Evolutionary conservation across 2,329 filamentous ascomycete genomes (phyloP).

Genomic region (Pyrenochaeta sp.): DNA sequence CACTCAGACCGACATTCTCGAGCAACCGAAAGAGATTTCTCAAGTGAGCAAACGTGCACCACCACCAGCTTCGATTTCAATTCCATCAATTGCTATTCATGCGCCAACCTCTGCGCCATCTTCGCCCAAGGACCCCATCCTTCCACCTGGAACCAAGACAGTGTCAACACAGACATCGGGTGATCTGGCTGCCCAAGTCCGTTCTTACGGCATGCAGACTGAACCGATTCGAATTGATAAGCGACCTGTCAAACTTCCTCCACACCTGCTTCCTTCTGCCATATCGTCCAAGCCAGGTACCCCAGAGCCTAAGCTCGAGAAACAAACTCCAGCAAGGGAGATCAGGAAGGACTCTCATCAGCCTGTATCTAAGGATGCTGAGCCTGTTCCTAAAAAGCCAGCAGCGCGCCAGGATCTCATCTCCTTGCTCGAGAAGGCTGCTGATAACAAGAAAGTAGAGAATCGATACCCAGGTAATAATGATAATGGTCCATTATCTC

Average conservation of each 20-base stretch:
- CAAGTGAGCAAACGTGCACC: slow-evolving; percentile 31
- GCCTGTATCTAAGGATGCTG: slow-evolving; percentile 12
- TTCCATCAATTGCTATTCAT: slow-evolving; percentile 90
- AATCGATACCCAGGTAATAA: slow-evolving; percentile 81
- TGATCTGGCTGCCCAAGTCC: slow-evolving; percentile 54
- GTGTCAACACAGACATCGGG: slow-evolving; percentile 79
- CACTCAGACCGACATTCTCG: slow-evolving; percentile 64
- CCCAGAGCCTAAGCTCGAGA: slow-evolving; percentile 35
- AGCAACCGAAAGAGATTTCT: slow-evolving; percentile 39
- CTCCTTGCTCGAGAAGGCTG: slow-evolving; percentile 36
- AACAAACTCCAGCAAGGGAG: slow-evolving; percentile 3
- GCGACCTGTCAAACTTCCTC: slow-evolving; percentile 75
- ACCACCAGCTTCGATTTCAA: slow-evolving; percentile 55
- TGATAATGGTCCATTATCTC: slow-evolving; percentile 76
- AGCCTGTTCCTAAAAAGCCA: slow-evolving; percentile 22
- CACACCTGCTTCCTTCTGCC: slow-evolving; percentile 79
- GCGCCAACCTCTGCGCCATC: slow-evolving; percentile 85
- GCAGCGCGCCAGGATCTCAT: slow-evolving; percentile 40
- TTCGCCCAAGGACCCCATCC: slow-evolving; percentile 74
- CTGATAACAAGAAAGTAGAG: slow-evolving; percentile 52
- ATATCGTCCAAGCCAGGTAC: slow-evolving; percentile 65
- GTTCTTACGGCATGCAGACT: slow-evolving; percentile 76
- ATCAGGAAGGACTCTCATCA: slow-evolving; percentile 25
- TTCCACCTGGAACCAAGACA: slow-evolving; percentile 82
- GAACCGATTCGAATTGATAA: slow-evolving; percentile 88